phyloP scores from a whole-genome alignment of 805 yeast genomes.

The Schwanniomyces yamadae region DNA sequence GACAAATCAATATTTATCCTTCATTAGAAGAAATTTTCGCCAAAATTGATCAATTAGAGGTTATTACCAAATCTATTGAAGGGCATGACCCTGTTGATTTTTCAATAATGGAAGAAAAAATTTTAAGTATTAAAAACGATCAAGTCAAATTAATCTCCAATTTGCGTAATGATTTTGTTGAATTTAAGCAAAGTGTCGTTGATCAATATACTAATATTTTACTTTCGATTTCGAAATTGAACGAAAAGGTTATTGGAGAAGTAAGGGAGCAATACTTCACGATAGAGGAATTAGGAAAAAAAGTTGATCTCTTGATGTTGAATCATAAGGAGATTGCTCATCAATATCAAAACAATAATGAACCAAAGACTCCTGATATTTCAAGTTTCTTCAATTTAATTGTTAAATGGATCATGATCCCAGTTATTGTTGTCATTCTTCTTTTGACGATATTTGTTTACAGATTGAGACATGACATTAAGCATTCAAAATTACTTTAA shows the following conservation, averaged over 20 bases:
- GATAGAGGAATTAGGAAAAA: slow-evolving; percentile 31
- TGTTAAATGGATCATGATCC: slow-evolving; percentile 41
- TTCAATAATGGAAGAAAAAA: slow-evolving; percentile 5
- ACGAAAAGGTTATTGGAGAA: slow-evolving; percentile 40
- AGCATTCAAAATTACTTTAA: slow-evolving; percentile 56
- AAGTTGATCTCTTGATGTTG: slow-evolving; percentile 41
- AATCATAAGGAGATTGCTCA: slow-evolving; percentile 37
- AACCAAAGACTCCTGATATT: slow-evolving; percentile 8
- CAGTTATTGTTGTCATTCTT: slow-evolving; percentile 38
- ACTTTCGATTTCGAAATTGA: slow-evolving; percentile 27
- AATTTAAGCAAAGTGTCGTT: slow-evolving; percentile 26
- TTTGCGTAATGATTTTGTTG: slow-evolving; percentile 18
- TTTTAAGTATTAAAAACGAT: slow-evolving; percentile 10
- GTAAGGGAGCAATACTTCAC: slow-evolving; percentile 40
- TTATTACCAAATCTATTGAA: background rate
- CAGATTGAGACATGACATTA: slow-evolving; percentile 60
- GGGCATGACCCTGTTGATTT: background rate
- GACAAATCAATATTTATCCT: background rate
- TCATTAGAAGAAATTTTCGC: background rate
- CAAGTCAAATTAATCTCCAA: slow-evolving; percentile 18
- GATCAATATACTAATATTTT: slow-evolving; percentile 34
- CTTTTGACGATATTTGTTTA: slow-evolving; percentile 47
- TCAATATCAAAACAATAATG: slow-evolving; percentile 22
- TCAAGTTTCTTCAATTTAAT: slow-evolving; percentile 21
- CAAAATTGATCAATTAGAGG: slow-evolving; percentile 1